These are phyloP conservation scores for Aspergillus latus DNA, from an alignment of 2,329 filamentous ascomycete genomes.

Conservation along the genomic window DNA sequence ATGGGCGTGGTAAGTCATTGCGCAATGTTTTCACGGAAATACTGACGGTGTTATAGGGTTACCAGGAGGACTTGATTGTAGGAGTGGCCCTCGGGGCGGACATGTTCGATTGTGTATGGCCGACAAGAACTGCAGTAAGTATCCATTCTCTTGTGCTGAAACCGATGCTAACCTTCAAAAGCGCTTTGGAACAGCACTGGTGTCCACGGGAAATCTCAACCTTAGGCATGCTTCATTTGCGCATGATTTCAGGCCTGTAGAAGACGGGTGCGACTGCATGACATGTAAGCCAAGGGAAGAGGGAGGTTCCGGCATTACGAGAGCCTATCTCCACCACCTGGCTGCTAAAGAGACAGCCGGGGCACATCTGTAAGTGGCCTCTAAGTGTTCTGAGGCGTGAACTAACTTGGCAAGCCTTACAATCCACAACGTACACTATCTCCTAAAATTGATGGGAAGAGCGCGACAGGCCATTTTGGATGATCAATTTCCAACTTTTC, in stretches of 20 bases:
- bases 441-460: conserved; percentile 77
- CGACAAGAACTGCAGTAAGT: conserved; percentile 79
- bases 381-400: not conserved
- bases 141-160: not conserved
- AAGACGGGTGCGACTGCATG: conserved; percentile 76
- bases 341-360: conserved; percentile 93
- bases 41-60: conserved; percentile 57
- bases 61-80: conserved; percentile 92
- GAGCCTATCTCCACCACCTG: conserved; percentile 88
- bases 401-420: conserved; percentile 59
- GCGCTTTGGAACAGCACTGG: conserved; percentile 93
- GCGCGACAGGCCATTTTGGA: conserved; percentile 75
- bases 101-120: conserved; percentile 99
- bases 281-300: conserved; percentile 68
- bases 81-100: conserved; percentile 92
- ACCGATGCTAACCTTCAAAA: conserved; percentile 27
- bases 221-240: conserved; percentile 74
- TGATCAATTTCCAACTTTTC: conserved; percentile 75
- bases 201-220: conserved; percentile 76
- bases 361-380: conserved; percentile 60
- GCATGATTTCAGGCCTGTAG: conserved; percentile 78
- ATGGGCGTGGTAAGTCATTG: conserved; percentile 75
- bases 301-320: conserved; percentile 76
- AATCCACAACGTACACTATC: conserved; percentile 94
- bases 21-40: not conserved